phyloP scores from a whole-genome alignment of 768 basidiomycete genomes.

The Pulveroboletus sp. region DNA sequence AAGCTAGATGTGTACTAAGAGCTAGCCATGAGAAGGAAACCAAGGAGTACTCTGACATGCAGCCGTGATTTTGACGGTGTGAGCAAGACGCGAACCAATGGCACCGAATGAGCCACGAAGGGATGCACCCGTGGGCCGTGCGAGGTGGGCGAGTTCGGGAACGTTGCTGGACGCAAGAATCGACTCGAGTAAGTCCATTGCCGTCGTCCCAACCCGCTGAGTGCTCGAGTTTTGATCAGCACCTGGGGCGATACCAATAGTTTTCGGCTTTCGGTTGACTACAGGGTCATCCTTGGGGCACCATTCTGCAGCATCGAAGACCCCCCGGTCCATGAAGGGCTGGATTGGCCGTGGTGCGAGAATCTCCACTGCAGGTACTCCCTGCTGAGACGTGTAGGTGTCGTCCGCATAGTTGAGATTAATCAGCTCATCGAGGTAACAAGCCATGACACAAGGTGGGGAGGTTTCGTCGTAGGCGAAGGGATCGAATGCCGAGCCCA shows the following conservation, averaged over 20 bases:
- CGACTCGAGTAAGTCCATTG: constrained; percentile 25
- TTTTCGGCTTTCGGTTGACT: constrained; percentile 24
- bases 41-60: constrained; percentile 17
- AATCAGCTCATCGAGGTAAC: constrained; percentile 20
- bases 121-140: constrained; percentile 16
- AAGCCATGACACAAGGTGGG: constrained; percentile 12
- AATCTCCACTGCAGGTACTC: constrained; percentile 1
- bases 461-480: constrained; percentile 18
- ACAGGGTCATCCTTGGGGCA: constrained; percentile 30
- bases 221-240: constrained; percentile 3
- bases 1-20: background rate
- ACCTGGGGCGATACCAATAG: constrained; percentile 29
- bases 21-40: constrained; percentile 20
- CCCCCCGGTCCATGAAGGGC: constrained; percentile 2
- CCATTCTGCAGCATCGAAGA: constrained; percentile 22
- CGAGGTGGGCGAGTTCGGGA: constrained; percentile 1
- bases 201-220: constrained; percentile 13
- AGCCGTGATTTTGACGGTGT: constrained; percentile 15
- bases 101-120: constrained; percentile 25
- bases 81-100: constrained; percentile 20
- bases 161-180: constrained; percentile 19
- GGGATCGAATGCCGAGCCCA: constrained; percentile 22
- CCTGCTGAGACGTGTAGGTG: background rate
- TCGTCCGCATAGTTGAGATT: constrained; percentile 3
- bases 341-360: constrained; percentile 14